Evolutionary conservation across 1,139 yeast genomes (phyloP), one percentile per base, ranked within the genome.

Genomic region (Yamadazyma spencermartinsiae): DNA sequence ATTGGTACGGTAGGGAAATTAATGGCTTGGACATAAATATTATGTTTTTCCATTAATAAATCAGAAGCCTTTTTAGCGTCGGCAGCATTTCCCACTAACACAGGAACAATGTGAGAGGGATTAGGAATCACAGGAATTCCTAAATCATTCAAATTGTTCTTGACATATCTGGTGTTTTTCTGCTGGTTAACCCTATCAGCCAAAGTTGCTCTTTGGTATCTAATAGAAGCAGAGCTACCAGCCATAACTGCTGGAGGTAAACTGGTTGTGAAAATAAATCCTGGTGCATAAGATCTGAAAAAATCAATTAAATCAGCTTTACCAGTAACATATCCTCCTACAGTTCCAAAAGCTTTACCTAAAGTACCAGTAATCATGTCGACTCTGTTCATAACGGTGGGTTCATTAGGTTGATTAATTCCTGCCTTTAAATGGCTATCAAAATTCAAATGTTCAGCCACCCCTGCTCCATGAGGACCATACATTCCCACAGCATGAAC

Each of bases 391-490:
- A 85, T 79, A 31, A 86, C 84, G 12, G 95, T 80, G 39, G 68
- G 59, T 10, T 34, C 24, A 26, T 56, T 56, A 25, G 74, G 71
- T n/a, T 79, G 67, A 7, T 74, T 73, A 47, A 82, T 72, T 52
- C 94, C 95, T 12, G 79, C 59, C 48, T 76, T 70, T 60, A 84
- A 75, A 60, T 89, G 95, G 44, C 82, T 80, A 34, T 86, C 86
- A 55, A 88, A 90, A 64, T 92, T 86, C 56, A 86, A 74, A 61
- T 92, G 98, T 65, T 94, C 98, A 36, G 98, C 97, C 40, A 92
- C 98, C 68, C 99, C 99, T 31, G 96, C 98, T 56, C 99, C 99
- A 56, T 87, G 96, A 44, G 98, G 98, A 56, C 98, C 98, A 61
- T 92, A 92, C 85, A 92, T 80, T 40, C 99, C 99, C 38, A 94